These are phyloP conservation scores for Plasmodium gonderi DNA, from an alignment of 169 alveolate species.

Conservation along the genomic window DNA sequence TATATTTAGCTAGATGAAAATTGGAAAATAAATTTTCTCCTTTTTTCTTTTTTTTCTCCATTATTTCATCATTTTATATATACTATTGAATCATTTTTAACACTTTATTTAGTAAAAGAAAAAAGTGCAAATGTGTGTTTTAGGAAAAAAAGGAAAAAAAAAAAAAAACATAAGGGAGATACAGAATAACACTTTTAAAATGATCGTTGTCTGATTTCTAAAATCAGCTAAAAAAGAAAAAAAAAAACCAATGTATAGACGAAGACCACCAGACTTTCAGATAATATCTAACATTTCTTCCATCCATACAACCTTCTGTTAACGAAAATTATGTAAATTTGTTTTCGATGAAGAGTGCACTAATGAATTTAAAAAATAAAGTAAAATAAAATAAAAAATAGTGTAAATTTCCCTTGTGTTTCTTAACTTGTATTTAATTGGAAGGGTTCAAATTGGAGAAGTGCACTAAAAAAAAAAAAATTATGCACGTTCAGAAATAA, in stretches of 20 bases:
- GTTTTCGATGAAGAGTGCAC: background rate
- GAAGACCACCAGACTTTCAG: too few species aligned
- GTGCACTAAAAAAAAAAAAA: conserved; percentile 14
- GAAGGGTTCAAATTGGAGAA: conserved; percentile 8
- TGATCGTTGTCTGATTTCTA: background rate
- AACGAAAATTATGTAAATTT: background rate
- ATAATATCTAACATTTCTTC: background rate
- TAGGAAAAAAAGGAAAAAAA: background rate
- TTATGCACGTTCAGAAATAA: background rate
- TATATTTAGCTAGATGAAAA: background rate
- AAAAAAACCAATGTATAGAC: too few species aligned
- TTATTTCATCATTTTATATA: background rate
- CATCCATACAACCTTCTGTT: background rate
- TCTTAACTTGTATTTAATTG: background rate
- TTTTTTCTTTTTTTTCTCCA: background rate
- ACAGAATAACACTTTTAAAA: too few species aligned
- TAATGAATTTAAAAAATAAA: background rate
- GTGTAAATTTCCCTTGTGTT: background rate
- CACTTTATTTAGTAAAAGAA: too few species aligned
- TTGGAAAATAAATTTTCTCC: background rate
- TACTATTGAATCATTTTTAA: background rate
- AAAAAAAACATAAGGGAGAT: too few species aligned
- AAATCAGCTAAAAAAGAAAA: background rate
- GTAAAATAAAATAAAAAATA: background rate
- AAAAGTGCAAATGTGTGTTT: background rate